Base-by-base conservation (phyloP, 345 rosid species). In the Citrus trifoliata region DNA sequence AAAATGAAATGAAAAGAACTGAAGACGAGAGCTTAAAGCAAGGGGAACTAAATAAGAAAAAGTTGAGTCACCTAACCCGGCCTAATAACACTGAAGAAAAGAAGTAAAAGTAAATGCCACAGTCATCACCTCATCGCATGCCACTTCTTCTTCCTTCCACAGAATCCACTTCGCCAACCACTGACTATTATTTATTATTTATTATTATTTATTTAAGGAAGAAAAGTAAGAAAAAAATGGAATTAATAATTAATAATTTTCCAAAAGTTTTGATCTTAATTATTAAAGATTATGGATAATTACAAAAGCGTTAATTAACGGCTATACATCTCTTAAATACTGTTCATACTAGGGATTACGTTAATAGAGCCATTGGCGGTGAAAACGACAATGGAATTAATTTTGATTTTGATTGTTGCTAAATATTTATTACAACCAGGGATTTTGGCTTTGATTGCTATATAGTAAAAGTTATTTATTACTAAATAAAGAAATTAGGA, bases 21-120 rank as follows among this genome's bases (percentile, higher is more conserved):
- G 58, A 53, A 53, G 21, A 18, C 14, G 51, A 46, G 18, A 18
- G 2, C 5, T 4, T 14, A 63, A 6, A 0, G 10, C 2, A 0
- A 6, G 7, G 40, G 7, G 19, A 2, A 2, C 35, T 62, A 46
- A 75, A 38, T 64, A 64, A n/a, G 63, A 13, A 5, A 16, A 22
- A 16, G 35, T 62, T 74, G 79, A 28, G 30, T 76, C 85, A 85
- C 87, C 85, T 42, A 82, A 79, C 75, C 27, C 81, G 24, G 77
- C 83, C 82, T 24, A 67, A 73, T 55, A 24, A 22, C 4, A 3
- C 35, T 69, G 79, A 80, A 83, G 40, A 37, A 1, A 37, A 56
- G 12, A 80, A 79, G 40, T 13, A 1, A 37, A 56, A 33, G 2
- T 28, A 1, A 10, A 28, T 35, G 71, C 79, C 82, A 81, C 83